Percentiles rank a stretch among this genome's conserved stretches.
These are phyloP conservation scores for Trichaptum fuscoviolaceum DNA, from an alignment of 768 basidiomycete genomes.

Conservation along the genomic window DNA sequence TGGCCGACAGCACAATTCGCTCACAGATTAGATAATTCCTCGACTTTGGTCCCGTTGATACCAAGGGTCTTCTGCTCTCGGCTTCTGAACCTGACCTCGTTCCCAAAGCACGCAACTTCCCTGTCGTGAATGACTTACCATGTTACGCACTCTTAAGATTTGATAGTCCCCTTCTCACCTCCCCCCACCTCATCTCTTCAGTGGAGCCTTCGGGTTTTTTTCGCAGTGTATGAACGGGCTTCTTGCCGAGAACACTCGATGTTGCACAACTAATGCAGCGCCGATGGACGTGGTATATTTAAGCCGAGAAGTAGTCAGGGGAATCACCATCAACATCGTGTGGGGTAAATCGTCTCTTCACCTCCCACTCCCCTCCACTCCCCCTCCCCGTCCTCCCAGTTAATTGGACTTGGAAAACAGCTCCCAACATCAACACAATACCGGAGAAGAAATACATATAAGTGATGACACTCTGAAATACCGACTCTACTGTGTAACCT, in stretches of 20 bases:
- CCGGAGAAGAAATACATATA: no score
- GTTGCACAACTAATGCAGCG: background rate
- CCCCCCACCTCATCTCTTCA: background rate
- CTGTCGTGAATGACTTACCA: background rate
- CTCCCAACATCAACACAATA: no score
- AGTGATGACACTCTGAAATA: no score
- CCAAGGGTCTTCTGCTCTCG: background rate
- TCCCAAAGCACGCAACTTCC: background rate
- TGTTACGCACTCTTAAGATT: background rate
- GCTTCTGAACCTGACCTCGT: background rate
- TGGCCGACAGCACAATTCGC: background rate
- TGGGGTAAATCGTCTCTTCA: background rate
- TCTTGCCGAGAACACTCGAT: background rate
- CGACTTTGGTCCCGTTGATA: background rate
- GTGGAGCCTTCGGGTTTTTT: background rate
- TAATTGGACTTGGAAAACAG: no score
- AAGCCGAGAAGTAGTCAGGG: background rate
- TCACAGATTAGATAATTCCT: background rate
- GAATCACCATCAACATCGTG: background rate
- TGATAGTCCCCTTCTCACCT: background rate
- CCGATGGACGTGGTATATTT: background rate
- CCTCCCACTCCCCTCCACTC: background rate
- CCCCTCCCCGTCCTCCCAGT: background rate
- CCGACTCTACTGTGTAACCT: no score
- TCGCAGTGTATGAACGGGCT: background rate